Percentiles rank a stretch among this genome's conserved stretches.
These are phyloP conservation scores for Candida pseudocylindracea DNA, from an alignment of 1,139 yeast genomes.

Conservation along the genomic window DNA sequence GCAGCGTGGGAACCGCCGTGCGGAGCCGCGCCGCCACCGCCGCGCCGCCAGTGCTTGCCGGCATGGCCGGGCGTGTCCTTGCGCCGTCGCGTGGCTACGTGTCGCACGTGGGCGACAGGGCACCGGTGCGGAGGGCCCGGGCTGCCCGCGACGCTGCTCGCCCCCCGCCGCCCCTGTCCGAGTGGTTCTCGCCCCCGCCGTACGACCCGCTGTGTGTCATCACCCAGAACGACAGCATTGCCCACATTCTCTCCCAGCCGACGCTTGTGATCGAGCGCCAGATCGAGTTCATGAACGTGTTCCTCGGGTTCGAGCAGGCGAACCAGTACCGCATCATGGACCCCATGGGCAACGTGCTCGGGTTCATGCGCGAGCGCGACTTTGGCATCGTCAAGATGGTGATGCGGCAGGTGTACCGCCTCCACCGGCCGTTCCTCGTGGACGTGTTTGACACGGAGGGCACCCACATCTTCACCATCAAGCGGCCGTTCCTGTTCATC, in stretches of 20 bases:
- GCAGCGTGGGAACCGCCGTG: too few species aligned
- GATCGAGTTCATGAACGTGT: constrained; percentile 68
- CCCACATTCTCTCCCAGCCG: constrained; percentile 44
- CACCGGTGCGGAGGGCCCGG: too few species aligned
- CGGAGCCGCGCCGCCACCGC: too few species aligned
- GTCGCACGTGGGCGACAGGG: too few species aligned
- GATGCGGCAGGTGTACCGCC: constrained; percentile 58
- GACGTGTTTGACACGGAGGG: constrained; percentile 60
- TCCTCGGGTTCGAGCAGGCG: constrained; percentile 82
- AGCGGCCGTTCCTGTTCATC: constrained; percentile 68
- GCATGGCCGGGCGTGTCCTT: too few species aligned
- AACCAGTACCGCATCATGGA: constrained; percentile 60
- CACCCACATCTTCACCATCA: constrained; percentile 42
- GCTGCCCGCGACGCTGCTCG: too few species aligned
- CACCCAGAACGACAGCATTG: constrained; percentile 30
- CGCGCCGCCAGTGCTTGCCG: too few species aligned
- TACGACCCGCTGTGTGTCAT: constrained; percentile 7
- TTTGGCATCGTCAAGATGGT: constrained; percentile 44
- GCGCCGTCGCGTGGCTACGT: too few species aligned
- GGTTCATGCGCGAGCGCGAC: constrained; percentile 67
- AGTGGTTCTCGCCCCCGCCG: too few species aligned
- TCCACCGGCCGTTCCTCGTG: constrained; percentile 74
- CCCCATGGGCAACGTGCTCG: constrained; percentile 49
- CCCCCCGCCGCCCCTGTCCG: too few species aligned
- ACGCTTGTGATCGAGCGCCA: constrained; percentile 73